These are phyloP conservation scores for Kodamaea nitidulidarum DNA, from an alignment of 805 yeast genomes.

Conservation along the genomic window DNA sequence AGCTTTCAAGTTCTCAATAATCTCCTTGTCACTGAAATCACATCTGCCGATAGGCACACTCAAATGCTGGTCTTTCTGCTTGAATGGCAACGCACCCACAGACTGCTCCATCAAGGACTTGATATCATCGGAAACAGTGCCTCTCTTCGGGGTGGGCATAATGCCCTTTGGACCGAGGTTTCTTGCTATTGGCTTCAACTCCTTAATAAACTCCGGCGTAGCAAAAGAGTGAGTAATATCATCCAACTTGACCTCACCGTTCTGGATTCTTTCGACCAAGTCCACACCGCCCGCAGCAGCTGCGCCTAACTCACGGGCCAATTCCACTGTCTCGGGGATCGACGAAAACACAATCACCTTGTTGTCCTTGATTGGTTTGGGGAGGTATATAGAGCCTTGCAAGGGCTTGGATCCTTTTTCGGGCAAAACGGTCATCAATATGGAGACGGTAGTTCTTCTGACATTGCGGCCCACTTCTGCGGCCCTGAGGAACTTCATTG, in stretches of 20 bases:
- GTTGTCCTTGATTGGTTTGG: constrained; percentile 65
- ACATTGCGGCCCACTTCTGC: constrained; percentile 84
- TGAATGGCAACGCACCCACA: constrained; percentile 70
- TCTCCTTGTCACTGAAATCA: constrained; percentile 70
- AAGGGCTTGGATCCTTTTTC: constrained; percentile 77
- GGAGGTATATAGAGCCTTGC: constrained; percentile 66
- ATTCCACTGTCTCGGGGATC: constrained; percentile 46
- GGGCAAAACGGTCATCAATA: constrained; percentile 60
- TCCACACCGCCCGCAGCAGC: constrained; percentile 66
- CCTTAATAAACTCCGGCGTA: constrained; percentile 72
- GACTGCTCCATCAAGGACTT: constrained; percentile 48
- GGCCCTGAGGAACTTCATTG: constrained; percentile 78
- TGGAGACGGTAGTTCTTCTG: constrained; percentile 60
- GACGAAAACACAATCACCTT: constrained; percentile 66
- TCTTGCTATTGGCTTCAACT: constrained; percentile 67
- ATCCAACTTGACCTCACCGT: constrained; percentile 46
- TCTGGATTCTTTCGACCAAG: constrained; percentile 56
- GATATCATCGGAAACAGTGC: constrained; percentile 75
- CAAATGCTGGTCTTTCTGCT: constrained; percentile 61
- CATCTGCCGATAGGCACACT: constrained; percentile 73
- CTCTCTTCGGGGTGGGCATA: constrained; percentile 83
- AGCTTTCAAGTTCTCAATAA: constrained; percentile 64
- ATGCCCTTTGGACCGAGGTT: constrained; percentile 83
- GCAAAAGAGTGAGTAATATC: constrained; percentile 73
- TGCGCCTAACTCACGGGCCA: constrained; percentile 59